Conservation (phyloP, 805 yeast species). For the Yamadazyma takamatsuzukensis region DNA sequence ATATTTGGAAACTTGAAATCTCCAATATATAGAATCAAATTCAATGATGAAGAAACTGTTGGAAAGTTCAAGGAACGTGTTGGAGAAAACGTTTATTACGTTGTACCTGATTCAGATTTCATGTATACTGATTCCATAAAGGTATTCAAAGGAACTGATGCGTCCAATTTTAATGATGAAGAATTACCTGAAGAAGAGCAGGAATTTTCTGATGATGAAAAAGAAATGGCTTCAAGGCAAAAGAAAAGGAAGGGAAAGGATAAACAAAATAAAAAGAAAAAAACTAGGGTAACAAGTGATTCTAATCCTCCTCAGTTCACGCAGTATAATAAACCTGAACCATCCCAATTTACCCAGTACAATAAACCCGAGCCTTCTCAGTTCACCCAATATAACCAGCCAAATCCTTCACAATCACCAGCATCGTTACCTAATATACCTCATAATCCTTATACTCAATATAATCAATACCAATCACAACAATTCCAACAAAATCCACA, state of each 20-base stretch:
- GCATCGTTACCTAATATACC: conserved; percentile 1
- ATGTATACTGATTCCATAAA: conserved; percentile 71
- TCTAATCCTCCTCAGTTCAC: conserved; percentile 22
- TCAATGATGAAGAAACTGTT: conserved; percentile 49
- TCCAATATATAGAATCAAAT: conserved; percentile 78
- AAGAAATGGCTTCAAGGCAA: conserved; percentile 68
- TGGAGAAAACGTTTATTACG: conserved; percentile 65
- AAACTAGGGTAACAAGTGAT: conserved; percentile 11
- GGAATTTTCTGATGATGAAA: conserved; percentile 93
- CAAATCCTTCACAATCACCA: background rate
- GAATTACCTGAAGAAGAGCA: conserved; percentile 91
- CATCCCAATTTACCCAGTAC: conserved; percentile 1
- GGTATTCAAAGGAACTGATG: conserved; percentile 82
- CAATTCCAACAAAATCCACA: conserved; percentile 8
- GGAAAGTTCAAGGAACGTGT: conserved; percentile 43
- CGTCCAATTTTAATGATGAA: conserved; percentile 92
- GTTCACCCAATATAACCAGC: background rate
- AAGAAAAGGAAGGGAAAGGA: conserved; percentile 55
- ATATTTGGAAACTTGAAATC: conserved; percentile 83
- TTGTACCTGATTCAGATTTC: conserved; percentile 78
- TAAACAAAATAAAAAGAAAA: conserved; percentile 27
- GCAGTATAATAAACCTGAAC: conserved; percentile 12
- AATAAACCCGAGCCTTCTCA: conserved; percentile 1
- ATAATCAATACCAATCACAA: conserved; percentile 7
- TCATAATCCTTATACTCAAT: conserved; percentile 1